These are phyloP conservation scores for Pichia manshurica DNA, from an alignment of 805 yeast genomes.

Conservation along the genomic window DNA sequence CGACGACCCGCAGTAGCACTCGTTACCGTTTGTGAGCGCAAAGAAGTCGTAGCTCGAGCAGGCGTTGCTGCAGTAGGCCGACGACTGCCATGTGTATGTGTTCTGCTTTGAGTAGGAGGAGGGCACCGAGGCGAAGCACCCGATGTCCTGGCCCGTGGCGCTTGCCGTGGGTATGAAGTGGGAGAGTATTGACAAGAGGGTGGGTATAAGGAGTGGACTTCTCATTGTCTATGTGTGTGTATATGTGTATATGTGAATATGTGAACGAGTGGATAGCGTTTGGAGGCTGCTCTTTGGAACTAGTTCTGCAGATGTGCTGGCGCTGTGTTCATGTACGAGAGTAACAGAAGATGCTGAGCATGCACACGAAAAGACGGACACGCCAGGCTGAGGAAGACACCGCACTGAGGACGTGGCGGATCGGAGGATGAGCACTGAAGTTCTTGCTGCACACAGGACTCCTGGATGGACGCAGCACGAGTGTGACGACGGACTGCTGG, in stretches of 20 bases:
- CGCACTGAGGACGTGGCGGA: too few species aligned
- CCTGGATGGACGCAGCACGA: too few species aligned
- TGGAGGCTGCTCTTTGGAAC: too few species aligned
- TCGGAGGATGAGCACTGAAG: too few species aligned
- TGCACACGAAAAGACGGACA: too few species aligned
- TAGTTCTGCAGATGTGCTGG: too few species aligned
- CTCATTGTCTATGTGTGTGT: neutral
- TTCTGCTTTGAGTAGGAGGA: conserved; percentile 39
- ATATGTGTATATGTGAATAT: neutral
- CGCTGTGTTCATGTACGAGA: too few species aligned
- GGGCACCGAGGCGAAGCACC: conserved; percentile 36
- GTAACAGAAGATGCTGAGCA: too few species aligned
- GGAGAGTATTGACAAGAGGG: conserved; percentile 1
- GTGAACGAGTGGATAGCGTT: neutral
- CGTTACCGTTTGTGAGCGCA: conserved; percentile 48
- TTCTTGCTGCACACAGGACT: too few species aligned
- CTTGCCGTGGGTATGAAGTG: neutral
- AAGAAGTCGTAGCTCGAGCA: conserved; percentile 40
- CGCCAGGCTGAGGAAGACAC: too few species aligned
- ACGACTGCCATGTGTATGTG: conserved; percentile 51
- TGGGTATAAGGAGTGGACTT: conserved; percentile 1
- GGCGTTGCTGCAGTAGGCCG: conserved; percentile 43
- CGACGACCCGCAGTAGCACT: conserved; percentile 63
- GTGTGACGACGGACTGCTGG: too few species aligned
- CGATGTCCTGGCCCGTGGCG: conserved; percentile 19